These are phyloP conservation scores for Diutina neorugosa DNA, from an alignment of 1,139 yeast genomes.

Conservation along the genomic window DNA sequence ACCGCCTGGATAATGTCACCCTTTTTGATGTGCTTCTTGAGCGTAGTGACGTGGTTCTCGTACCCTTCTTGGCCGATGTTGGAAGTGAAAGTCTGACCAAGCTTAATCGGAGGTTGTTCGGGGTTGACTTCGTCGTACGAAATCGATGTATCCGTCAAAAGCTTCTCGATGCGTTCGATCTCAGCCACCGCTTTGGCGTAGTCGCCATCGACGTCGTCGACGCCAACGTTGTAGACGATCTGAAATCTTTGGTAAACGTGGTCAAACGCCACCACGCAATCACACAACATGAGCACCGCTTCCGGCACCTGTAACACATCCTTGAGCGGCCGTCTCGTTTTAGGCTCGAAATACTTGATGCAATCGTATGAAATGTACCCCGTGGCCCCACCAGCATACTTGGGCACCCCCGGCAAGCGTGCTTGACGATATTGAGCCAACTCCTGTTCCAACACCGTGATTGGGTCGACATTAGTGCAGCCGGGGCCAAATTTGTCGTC, in stretches of 20 bases:
- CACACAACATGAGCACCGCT: slow-evolving; percentile 83
- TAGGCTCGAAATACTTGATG: slow-evolving; percentile 91
- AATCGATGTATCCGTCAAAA: slow-evolving; percentile 27
- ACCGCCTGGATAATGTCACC: slow-evolving; percentile 98
- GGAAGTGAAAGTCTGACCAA: slow-evolving; percentile 58
- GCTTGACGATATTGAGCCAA: slow-evolving; percentile 55
- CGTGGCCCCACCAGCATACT: slow-evolving; percentile 87
- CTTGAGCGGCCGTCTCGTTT: slow-evolving; percentile 58
- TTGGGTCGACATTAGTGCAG: slow-evolving; percentile 54
- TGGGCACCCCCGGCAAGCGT: slow-evolving; percentile 69
- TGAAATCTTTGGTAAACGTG: slow-evolving; percentile 90
- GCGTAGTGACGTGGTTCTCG: slow-evolving; percentile 60
- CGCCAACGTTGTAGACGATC: slow-evolving; percentile 65
- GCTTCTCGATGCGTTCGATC: slow-evolving; percentile 45
- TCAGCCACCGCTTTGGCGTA: slow-evolving; percentile 44
- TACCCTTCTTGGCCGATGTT: slow-evolving; percentile 92
- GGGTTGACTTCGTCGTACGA: slow-evolving; percentile 24
- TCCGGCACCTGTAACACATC: slow-evolving; percentile 83
- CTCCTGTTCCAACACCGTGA: slow-evolving; percentile 61
- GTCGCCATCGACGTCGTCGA: slow-evolving; percentile 27
- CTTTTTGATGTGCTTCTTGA: slow-evolving; percentile 70
- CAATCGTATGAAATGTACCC: slow-evolving; percentile 96
- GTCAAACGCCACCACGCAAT: slow-evolving; percentile 82
- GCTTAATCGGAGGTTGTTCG: slow-evolving; percentile 58
- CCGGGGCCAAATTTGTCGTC: slow-evolving; percentile 22